Percentiles rank a stretch among this genome's conserved stretches.
Conservation (phyloP, 306 rosid species). For the Purshia tridentata region DNA sequence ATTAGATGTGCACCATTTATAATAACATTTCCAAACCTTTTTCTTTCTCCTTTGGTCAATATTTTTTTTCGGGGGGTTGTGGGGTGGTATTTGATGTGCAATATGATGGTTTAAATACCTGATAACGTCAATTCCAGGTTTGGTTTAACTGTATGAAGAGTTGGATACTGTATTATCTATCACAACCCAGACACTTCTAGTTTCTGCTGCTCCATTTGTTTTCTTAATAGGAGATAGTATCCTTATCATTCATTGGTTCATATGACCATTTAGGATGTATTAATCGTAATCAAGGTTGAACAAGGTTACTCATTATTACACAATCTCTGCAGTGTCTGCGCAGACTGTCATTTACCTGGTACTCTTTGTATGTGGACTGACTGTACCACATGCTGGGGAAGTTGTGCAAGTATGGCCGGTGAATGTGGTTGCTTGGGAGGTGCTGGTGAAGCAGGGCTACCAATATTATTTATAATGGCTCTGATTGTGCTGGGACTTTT, state of each 20-base stretch:
- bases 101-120: not conserved
- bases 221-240: not conserved
- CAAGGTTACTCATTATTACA: constrained; percentile 16
- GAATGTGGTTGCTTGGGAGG: constrained; percentile 99
- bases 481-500: constrained; percentile 86
- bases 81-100: not conserved
- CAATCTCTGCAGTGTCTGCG: constrained; percentile 69
- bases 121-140: not conserved
- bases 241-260: not conserved
- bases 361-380: constrained; percentile 99
- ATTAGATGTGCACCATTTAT: too few species aligned
- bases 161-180: not conserved
- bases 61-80: too few species aligned
- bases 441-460: constrained; percentile 98
- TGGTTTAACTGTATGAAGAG: not conserved
- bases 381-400: constrained; percentile 96
- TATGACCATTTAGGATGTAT: not conserved
- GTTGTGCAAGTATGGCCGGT: constrained; percentile 92
- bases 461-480: constrained; percentile 81
- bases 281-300: constrained; percentile 1
- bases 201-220: not conserved
- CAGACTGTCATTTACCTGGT: constrained; percentile 98
- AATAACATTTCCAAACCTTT: too few species aligned
- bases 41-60: too few species aligned
- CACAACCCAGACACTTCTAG: not conserved